Evolutionary conservation across 2,329 filamentous ascomycete genomes (phyloP).

Genomic region (Teratosphaeria destructans): DNA sequence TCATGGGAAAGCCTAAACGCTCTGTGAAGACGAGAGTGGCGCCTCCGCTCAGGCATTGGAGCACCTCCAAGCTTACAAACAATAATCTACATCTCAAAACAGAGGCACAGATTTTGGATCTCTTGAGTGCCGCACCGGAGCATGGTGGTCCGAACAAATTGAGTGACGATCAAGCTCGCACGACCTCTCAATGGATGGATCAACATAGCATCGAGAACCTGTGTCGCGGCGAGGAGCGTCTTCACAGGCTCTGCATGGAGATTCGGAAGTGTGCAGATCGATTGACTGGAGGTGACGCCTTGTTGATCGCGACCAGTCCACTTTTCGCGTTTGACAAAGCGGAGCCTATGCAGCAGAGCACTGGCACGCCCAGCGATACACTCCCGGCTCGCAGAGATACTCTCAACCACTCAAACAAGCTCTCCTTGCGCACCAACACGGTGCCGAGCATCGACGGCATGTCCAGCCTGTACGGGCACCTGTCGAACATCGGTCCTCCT

Average conservation of each 20-base stretch:
- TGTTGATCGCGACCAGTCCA: constrained; percentile 85
- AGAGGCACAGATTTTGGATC: constrained; percentile 75
- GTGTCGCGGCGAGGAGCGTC: constrained; percentile 86
- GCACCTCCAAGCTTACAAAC: constrained; percentile 35
- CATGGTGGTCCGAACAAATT: constrained; percentile 91
- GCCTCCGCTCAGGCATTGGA: constrained; percentile 31
- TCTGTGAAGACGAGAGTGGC: constrained; percentile 29
- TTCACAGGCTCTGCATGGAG: constrained; percentile 88
- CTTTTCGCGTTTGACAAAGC: constrained; percentile 60
- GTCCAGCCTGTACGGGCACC: constrained; percentile 16
- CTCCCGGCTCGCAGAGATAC: constrained; percentile 6
- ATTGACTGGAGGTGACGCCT: constrained; percentile 73
- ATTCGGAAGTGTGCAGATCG: constrained; percentile 77
- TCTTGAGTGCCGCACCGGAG: constrained; percentile 70
- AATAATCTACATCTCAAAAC: constrained; percentile 62
- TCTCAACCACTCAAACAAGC: constrained; percentile 6
- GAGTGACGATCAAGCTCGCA: constrained; percentile 86
- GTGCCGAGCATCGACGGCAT: constrained; percentile 15
- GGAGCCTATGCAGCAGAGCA: not conserved
- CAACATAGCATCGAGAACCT: constrained; percentile 81
- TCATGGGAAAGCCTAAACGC: constrained; percentile 59
- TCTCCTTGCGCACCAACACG: constrained; percentile 12
- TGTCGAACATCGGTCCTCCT: constrained; percentile 32
- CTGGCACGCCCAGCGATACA: not conserved
- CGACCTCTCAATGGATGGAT: constrained; percentile 72